These are phyloP conservation scores for Coemansia sp. DNA, from an alignment of 192 early-diverging fungal species.

Conservation along the genomic window DNA sequence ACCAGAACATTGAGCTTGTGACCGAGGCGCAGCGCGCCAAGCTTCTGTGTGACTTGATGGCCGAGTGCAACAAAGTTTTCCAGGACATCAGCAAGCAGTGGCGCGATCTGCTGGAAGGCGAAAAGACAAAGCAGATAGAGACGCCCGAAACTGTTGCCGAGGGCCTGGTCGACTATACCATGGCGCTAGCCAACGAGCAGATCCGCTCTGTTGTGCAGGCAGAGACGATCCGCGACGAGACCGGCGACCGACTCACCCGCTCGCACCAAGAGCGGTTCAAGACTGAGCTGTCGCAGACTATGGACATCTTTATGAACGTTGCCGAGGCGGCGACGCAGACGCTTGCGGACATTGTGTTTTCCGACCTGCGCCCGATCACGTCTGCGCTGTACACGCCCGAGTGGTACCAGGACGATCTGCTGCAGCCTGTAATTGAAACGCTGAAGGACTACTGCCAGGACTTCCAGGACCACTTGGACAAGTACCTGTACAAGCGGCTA, in stretches of 20 bases:
- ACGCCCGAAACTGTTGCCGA: constrained; percentile 71
- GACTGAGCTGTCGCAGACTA: constrained; percentile 65
- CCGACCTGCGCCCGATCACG: constrained; percentile 78
- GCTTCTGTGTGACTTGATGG: constrained; percentile 82
- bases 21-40: constrained; percentile 82
- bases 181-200: constrained; percentile 95
- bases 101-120: constrained; percentile 71
- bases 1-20: constrained; percentile 94
- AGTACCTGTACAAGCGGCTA: constrained; percentile 85
- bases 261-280: constrained; percentile 64
- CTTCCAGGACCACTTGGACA: constrained; percentile 81
- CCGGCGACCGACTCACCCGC: constrained; percentile 59
- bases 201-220: constrained; percentile 89
- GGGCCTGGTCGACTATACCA: constrained; percentile 92
- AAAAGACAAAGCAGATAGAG: constrained; percentile 78
- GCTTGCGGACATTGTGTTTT: constrained; percentile 81
- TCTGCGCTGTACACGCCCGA: constrained; percentile 69
- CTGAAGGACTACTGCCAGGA: constrained; percentile 94
- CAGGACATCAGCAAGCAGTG: constrained; percentile 83
- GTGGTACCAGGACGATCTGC: constrained; percentile 92
- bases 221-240: constrained; percentile 67
- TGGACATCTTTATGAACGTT: constrained; percentile 90
- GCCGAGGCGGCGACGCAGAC: constrained; percentile 74
- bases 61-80: constrained; percentile 77
- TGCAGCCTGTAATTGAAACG: constrained; percentile 87